Evolutionary conservation across 768 basidiomycete species (phyloP).

Genomic region (Kwoniella bestiolae): DNA sequence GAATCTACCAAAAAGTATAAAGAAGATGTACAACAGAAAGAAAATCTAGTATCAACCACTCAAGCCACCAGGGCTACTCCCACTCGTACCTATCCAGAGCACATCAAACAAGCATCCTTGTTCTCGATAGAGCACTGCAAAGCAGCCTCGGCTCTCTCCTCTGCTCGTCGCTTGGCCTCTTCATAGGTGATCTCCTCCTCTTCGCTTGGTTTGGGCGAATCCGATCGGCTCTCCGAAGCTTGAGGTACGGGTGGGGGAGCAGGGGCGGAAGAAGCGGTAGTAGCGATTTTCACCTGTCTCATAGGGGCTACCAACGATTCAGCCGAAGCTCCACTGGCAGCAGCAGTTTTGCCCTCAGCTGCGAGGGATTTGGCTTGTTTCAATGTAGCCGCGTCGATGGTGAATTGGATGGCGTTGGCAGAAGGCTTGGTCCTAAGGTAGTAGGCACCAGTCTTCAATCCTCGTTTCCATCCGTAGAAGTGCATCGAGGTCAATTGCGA

Average conservation of each 20-base stretch:
- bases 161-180: constrained; percentile 55
- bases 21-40: constrained; percentile 3
- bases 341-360: constrained; percentile 26
- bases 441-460: constrained; percentile 95
- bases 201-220: constrained; percentile 44
- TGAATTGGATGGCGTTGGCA: constrained; percentile 96
- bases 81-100: constrained; percentile 43
- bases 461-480: constrained; percentile 98
- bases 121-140: constrained; percentile 57
- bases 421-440: constrained; percentile 94
- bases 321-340: constrained; percentile 14
- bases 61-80: background rate
- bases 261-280: constrained; percentile 35
- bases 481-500: constrained; percentile 70
- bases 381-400: constrained; percentile 80
- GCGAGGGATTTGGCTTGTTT: constrained; percentile 54
- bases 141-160: constrained; percentile 57
- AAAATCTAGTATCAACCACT: background rate
- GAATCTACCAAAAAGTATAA: background rate
- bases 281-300: constrained; percentile 48
- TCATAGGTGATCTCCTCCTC: constrained; percentile 57
- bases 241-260: constrained; percentile 18
- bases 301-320: constrained; percentile 40
- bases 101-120: constrained; percentile 57
- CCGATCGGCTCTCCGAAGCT: constrained; percentile 8